These are phyloP conservation scores for Linderniella brevidens DNA, from an alignment of 257 asterid species.

Conservation along the genomic window DNA sequence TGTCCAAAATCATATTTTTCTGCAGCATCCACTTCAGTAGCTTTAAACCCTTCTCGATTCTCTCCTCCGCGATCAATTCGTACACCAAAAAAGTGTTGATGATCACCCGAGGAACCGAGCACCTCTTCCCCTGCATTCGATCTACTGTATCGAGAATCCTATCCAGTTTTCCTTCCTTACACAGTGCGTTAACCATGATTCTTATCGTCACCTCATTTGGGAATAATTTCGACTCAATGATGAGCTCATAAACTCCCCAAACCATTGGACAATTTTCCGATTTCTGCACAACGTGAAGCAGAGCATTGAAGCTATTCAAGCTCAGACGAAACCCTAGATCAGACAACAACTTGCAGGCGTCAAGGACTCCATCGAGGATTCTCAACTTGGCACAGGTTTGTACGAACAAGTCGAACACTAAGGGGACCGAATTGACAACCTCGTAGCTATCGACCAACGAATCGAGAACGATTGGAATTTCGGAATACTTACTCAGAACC, in stretches of 20 bases:
- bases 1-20: slow-evolving; percentile 46
- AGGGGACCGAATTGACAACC: slow-evolving; percentile 36
- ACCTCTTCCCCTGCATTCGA: slow-evolving; percentile 54
- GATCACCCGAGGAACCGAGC: slow-evolving; percentile 29
- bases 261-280: slow-evolving; percentile 23
- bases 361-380: slow-evolving; percentile 29
- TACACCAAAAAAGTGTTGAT: slow-evolving; percentile 57
- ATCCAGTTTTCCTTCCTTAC: slow-evolving; percentile 58
- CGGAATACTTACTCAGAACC: slow-evolving; percentile 16
- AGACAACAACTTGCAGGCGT: slow-evolving; percentile 33
- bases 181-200: slow-evolving; percentile 45
- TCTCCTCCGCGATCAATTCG: slow-evolving; percentile 38
- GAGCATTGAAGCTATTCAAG: slow-evolving; percentile 43
- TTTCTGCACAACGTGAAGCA: slow-evolving; percentile 52
- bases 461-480: slow-evolving; percentile 25
- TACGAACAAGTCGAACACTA: slow-evolving; percentile 64
- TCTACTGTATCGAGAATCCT: slow-evolving; percentile 36
- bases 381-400: slow-evolving; percentile 69
- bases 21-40: slow-evolving; percentile 47
- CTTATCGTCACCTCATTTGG: slow-evolving; percentile 46
- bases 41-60: slow-evolving; percentile 36
- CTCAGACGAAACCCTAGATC: slow-evolving; percentile 40
- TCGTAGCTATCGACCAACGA: slow-evolving; percentile 33
- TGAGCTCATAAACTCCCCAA: slow-evolving; percentile 59
- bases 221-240: slow-evolving; percentile 29